These are phyloP conservation scores for Metschnikowia kofuensis DNA, from an alignment of 805 yeast species.

Conservation along the genomic window DNA sequence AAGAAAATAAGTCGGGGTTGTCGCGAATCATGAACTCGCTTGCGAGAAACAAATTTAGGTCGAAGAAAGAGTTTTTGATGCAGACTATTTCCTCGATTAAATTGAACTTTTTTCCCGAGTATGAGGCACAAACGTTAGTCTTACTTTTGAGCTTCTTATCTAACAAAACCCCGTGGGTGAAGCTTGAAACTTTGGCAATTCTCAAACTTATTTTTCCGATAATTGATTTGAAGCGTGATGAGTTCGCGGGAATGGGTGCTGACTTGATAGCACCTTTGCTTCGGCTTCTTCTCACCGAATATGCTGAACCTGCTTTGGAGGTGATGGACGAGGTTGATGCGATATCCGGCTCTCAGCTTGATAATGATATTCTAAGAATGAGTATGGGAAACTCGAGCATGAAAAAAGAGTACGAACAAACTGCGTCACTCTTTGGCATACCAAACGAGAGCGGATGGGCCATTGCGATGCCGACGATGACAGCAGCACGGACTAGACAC, in stretches of 20 bases:
- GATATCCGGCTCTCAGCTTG: slow-evolving; percentile 88
- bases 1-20: slow-evolving; percentile 52
- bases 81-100: slow-evolving; percentile 76
- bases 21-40: slow-evolving; percentile 74
- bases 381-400: slow-evolving; percentile 80
- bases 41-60: slow-evolving; percentile 75
- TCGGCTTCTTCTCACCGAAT: slow-evolving; percentile 75
- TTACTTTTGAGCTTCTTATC: slow-evolving; percentile 75
- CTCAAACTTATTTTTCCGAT: slow-evolving; percentile 72
- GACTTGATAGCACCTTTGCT: slow-evolving; percentile 89
- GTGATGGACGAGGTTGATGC: slow-evolving; percentile 82
- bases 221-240: slow-evolving; percentile 73
- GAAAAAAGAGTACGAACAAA: slow-evolving; percentile 76
- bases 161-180: slow-evolving; percentile 76
- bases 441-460: slow-evolving; percentile 98
- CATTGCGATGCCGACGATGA: slow-evolving; percentile 89
- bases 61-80: slow-evolving; percentile 83
- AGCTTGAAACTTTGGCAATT: slow-evolving; percentile 72
- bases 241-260: slow-evolving; percentile 88
- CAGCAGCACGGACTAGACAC: slow-evolving; percentile 83
- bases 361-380: slow-evolving; percentile 87
- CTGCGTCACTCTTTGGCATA: slow-evolving; percentile 89
- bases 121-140: slow-evolving; percentile 70
- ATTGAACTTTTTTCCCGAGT: slow-evolving; percentile 66
- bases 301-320: slow-evolving; percentile 83